phyloP scores from a whole-genome alignment of 495 filamentous ascomycete species.

The Coniosporium apollinis region DNA sequence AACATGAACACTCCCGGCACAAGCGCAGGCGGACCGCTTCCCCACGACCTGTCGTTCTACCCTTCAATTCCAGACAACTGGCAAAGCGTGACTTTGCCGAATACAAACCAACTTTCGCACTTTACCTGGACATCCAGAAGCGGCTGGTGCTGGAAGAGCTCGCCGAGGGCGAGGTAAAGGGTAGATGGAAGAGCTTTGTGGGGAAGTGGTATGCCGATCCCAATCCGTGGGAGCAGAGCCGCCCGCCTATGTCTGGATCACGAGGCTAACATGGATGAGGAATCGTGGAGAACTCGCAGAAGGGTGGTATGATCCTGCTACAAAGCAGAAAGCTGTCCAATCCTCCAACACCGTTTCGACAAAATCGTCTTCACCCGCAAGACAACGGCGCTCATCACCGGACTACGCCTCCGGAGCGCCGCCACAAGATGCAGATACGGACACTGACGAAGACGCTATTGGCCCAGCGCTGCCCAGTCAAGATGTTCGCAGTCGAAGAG shows the following conservation, averaged over 20 bases:
- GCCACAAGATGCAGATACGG: slow-evolving; percentile 27
- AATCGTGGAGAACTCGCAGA: slow-evolving; percentile 83
- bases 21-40: too few species aligned
- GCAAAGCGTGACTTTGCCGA: slow-evolving; percentile 43
- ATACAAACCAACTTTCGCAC: slow-evolving; percentile 58
- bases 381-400: neutral
- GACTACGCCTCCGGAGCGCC: neutral
- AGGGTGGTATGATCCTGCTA: slow-evolving; percentile 75
- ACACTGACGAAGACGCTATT: slow-evolving; percentile 43
- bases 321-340: slow-evolving; percentile 13
- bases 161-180: slow-evolving; percentile 50
- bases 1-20: too few species aligned
- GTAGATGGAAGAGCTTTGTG: slow-evolving; percentile 87
- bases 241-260: neutral
- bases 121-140: slow-evolving; percentile 88
- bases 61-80: slow-evolving; percentile 46
- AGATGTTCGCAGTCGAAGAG: slow-evolving; percentile 12
- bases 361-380: neutral
- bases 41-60: too few species aligned
- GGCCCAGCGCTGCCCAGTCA: slow-evolving; percentile 50
- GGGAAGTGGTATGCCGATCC: slow-evolving; percentile 61
- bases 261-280: slow-evolving; percentile 36
- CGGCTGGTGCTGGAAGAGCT: slow-evolving; percentile 45
- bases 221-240: too few species aligned
- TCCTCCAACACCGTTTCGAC: neutral